Conservation (phyloP, 352 stramenopile genomes). For the Pythium sukuiense region DNA sequence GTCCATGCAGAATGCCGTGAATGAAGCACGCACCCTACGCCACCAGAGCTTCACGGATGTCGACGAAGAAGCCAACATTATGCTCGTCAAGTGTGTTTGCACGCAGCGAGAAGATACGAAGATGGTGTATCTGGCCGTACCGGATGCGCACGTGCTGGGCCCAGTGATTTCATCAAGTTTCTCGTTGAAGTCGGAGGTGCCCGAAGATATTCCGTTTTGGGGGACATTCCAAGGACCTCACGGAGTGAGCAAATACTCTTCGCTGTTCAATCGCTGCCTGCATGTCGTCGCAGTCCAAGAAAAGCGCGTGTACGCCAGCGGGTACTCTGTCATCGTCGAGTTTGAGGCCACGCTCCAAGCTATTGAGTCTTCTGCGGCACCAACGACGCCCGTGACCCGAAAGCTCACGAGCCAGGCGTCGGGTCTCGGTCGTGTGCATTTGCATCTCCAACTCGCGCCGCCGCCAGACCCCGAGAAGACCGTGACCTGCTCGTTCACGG, state of each 20-base stretch:
- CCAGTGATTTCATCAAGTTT: slow-evolving; percentile 65
- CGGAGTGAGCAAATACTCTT: slow-evolving; percentile 70
- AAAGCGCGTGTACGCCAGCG: slow-evolving; percentile 66
- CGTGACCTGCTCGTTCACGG: slow-evolving; percentile 69
- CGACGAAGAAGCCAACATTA: slow-evolving; percentile 61
- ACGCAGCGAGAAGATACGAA: slow-evolving; percentile 42
- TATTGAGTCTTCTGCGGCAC: slow-evolving; percentile 28
- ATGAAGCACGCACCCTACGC: slow-evolving; percentile 39
- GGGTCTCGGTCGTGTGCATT: slow-evolving; percentile 20
- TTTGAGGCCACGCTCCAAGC: slow-evolving; percentile 66
- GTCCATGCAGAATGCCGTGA: slow-evolving; percentile 51
- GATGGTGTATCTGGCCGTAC: slow-evolving; percentile 52
- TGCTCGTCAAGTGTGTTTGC: slow-evolving; percentile 59
- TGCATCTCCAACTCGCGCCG: slow-evolving; percentile 24
- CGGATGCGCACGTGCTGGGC: slow-evolving; percentile 57
- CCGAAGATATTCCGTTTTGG: slow-evolving; percentile 81
- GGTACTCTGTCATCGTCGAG: slow-evolving; percentile 77
- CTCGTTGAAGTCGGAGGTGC: slow-evolving; percentile 75
- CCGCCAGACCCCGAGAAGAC: slow-evolving; percentile 18
- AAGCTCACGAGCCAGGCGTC: slow-evolving; percentile 1
- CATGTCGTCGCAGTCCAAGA: slow-evolving; percentile 56
- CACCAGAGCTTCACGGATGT: slow-evolving; percentile 57
- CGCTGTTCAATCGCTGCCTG: slow-evolving; percentile 65
- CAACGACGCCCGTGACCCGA: slow-evolving; percentile 11
- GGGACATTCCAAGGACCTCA: slow-evolving; percentile 64